Percentiles rank a stretch among this genome's conserved stretches.
phyloP scores from a whole-genome alignment of 306 rosid genomes.

The Cicer bijugum region DNA sequence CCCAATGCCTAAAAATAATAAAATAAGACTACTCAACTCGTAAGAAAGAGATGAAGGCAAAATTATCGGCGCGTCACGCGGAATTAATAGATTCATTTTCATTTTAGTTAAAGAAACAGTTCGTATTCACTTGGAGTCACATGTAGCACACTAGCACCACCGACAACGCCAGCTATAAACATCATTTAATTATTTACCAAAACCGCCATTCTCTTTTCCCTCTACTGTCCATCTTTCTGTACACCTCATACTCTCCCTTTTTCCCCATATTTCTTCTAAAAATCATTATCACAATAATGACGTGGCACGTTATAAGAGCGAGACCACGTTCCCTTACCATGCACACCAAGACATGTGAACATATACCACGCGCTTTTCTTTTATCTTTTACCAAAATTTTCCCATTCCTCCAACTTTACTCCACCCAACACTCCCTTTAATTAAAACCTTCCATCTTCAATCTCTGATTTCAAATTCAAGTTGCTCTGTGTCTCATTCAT shows the following conservation, averaged over 20 bases:
- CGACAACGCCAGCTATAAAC: constrained; percentile 54
- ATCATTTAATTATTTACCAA: background rate
- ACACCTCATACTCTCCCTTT: background rate
- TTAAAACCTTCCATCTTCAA: constrained; percentile 22
- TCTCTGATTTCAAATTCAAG: background rate
- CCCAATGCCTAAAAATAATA: too few species aligned
- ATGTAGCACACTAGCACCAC: constrained; percentile 40
- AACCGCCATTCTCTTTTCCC: constrained; percentile 40
- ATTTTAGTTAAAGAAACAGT: background rate
- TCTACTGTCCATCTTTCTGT: background rate
- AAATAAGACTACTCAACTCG: background rate
- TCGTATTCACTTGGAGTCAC: constrained; percentile 36
- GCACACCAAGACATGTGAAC: background rate
- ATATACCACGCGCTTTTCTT: constrained; percentile 42
- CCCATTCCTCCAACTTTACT: background rate
- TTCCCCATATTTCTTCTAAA: too few species aligned
- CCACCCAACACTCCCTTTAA: constrained; percentile 23
- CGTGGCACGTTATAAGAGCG: constrained; percentile 4
- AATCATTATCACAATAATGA: background rate
- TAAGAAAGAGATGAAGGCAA: background rate
- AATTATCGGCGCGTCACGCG: constrained; percentile 50
- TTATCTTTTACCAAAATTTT: background rate
- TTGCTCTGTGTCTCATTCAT: background rate
- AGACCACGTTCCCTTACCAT: background rate
- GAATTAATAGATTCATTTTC: background rate